Conservation (phyloP, 345 rosid genomes). For the Firmiana major region DNA sequence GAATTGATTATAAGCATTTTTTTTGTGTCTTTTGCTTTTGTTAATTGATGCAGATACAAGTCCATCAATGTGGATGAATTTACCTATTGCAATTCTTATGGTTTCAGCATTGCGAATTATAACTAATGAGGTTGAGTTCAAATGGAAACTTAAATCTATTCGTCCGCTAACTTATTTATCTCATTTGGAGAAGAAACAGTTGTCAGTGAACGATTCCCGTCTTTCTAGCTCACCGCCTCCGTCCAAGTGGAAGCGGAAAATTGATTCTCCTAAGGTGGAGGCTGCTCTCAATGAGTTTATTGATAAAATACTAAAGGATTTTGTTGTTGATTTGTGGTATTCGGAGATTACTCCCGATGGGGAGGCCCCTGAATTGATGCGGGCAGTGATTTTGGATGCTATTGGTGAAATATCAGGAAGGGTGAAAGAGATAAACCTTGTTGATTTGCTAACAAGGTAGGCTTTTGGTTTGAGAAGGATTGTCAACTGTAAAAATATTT, state of each 20-base stretch:
- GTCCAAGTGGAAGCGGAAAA: conserved; percentile 72
- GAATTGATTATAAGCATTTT: not conserved
- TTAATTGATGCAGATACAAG: conserved; percentile 65
- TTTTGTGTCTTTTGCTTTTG: not conserved
- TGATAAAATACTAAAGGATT: conserved; percentile 79
- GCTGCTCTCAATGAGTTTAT: conserved; percentile 68
- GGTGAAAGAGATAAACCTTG: conserved; percentile 77
- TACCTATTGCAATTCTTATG: conserved; percentile 68
- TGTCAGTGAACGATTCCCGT: conserved; percentile 74
- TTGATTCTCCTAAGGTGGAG: conserved; percentile 83
- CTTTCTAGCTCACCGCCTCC: conserved; percentile 50
- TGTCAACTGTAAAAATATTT: not conserved
- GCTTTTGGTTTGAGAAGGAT: not conserved
- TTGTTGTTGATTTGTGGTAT: conserved; percentile 86
- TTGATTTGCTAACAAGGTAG: conserved; percentile 83
- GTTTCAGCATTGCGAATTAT: conserved; percentile 49
- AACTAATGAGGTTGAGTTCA: conserved; percentile 64
- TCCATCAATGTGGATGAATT: conserved; percentile 89
- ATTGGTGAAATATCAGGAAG: conserved; percentile 82
- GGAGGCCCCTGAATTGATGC: conserved; percentile 87
- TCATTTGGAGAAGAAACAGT: conserved; percentile 61
- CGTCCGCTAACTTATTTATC: conserved; percentile 42
- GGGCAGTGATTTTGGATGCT: conserved; percentile 79
- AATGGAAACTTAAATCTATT: conserved; percentile 48
- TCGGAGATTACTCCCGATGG: conserved; percentile 81